Percentiles rank a stretch among this genome's conserved stretches.
phyloP scores from a whole-genome alignment of 2,329 filamentous ascomycete species.

The Aureobasidium sp. region DNA sequence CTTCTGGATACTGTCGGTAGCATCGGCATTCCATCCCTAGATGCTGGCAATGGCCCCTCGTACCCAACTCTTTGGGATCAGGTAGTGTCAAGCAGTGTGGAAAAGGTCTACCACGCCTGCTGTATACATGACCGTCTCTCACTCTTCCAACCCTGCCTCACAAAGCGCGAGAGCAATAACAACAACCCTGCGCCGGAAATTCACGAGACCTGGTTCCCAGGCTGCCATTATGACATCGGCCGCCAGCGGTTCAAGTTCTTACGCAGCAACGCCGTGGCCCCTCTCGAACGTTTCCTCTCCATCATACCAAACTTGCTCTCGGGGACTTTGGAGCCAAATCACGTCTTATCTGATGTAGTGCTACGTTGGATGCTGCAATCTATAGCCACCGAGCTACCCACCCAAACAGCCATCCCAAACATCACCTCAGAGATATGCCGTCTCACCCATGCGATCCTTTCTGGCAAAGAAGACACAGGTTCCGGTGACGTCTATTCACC shows the following conservation, averaged over 20 bases:
- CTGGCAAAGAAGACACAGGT: slow-evolving; percentile 19
- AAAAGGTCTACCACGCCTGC: slow-evolving; percentile 30
- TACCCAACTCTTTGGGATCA: slow-evolving; percentile 33
- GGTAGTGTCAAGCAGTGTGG: slow-evolving; percentile 27
- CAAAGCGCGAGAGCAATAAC: slow-evolving; percentile 17
- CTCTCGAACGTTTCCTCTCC: slow-evolving; percentile 26
- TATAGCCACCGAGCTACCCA: slow-evolving; percentile 20
- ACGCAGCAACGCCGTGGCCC: slow-evolving; percentile 23
- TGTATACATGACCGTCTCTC: slow-evolving; percentile 31
- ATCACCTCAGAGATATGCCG: too few relatives aligned
- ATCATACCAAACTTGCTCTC: slow-evolving; percentile 26
- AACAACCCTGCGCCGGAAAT: slow-evolving; percentile 20
- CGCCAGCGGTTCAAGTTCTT: slow-evolving; percentile 32
- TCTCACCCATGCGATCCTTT: too few relatives aligned
- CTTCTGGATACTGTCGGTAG: slow-evolving; percentile 31
- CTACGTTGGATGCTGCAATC: slow-evolving; percentile 28
- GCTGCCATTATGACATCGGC: slow-evolving; percentile 33
- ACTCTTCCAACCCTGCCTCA: slow-evolving; percentile 31
- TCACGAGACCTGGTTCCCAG: slow-evolving; percentile 32
- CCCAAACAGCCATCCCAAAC: slow-evolving; percentile 23
- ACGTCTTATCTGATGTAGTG: slow-evolving; percentile 29
- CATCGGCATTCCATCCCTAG: slow-evolving; percentile 30
- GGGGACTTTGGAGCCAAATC: slow-evolving; percentile 29
- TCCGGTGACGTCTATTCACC: slow-evolving; percentile 31
- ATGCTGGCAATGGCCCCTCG: slow-evolving; percentile 31